Evolutionary conservation across 345 rosid species (phyloP).

Genomic region (Populus deltoides): DNA sequence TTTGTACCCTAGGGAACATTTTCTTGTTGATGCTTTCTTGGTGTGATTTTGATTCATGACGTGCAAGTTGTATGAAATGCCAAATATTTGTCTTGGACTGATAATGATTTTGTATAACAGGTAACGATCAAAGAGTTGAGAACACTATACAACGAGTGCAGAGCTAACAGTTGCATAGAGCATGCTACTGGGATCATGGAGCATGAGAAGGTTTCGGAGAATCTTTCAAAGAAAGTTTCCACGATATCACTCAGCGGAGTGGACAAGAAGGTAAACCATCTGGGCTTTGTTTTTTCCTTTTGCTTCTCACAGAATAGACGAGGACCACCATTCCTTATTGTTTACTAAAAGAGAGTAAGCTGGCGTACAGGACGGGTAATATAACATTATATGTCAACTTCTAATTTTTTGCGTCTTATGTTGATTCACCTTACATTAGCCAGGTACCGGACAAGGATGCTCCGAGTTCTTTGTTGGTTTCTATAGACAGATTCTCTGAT

Average conservation of each 20-base stretch:
- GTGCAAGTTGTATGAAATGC: not conserved
- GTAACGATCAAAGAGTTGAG: slow-evolving; percentile 55
- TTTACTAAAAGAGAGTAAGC: not conserved
- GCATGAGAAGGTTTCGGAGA: slow-evolving; percentile 74
- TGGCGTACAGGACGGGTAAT: not conserved
- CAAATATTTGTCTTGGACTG: not conserved
- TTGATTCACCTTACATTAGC: not conserved
- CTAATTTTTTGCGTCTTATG: not conserved
- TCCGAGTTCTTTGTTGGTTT: not conserved
- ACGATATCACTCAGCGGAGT: slow-evolving; percentile 57
- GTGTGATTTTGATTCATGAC: not conserved
- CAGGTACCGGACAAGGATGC: not conserved
- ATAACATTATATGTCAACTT: not conserved
- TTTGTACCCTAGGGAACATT: not conserved
- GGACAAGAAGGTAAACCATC: slow-evolving; percentile 57
- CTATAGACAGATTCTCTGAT: not conserved
- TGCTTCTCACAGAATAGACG: not conserved
- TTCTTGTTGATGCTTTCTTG: not conserved
- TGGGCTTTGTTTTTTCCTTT: not conserved
- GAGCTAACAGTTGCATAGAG: slow-evolving; percentile 87
- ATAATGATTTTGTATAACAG: slow-evolving; percentile 33
- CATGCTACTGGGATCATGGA: slow-evolving; percentile 85
- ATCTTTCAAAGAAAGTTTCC: slow-evolving; percentile 71
- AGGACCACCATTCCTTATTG: not conserved
- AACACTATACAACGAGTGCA: slow-evolving; percentile 58